These are phyloP conservation scores for Furcasterigmium sp. DNA, from an alignment of 2,329 filamentous ascomycete species.

Conservation along the genomic window DNA sequence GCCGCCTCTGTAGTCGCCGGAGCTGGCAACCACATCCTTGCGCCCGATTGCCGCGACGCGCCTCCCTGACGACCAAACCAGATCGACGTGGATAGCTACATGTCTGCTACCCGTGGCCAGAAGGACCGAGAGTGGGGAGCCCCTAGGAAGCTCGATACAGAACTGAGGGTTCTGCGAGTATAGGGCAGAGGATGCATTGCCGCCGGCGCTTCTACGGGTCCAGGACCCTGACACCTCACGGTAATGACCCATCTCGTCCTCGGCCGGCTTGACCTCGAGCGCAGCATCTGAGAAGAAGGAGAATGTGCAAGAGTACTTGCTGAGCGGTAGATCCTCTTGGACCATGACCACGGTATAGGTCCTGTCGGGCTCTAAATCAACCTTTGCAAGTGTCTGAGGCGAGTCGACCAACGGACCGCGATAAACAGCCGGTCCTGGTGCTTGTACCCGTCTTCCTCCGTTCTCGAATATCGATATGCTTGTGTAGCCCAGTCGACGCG, in stretches of 20 bases:
- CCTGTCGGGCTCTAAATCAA: conserved; percentile 37
- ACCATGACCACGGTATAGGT: conserved; percentile 62
- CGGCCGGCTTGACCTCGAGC: conserved; percentile 57
- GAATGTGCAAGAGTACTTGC: conserved; percentile 78
- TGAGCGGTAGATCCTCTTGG: conserved; percentile 70
- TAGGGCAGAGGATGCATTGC: conserved; percentile 68
- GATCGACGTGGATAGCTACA: conserved; percentile 75
- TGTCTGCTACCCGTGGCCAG: conserved; percentile 63
- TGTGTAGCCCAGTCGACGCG: conserved; percentile 70
- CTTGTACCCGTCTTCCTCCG: conserved; percentile 64
- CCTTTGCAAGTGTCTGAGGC: conserved; percentile 79
- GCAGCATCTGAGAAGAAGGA: conserved; percentile 69
- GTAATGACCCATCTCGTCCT: conserved; percentile 52
- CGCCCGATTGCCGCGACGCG: conserved; percentile 64
- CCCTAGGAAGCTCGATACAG: conserved; percentile 51
- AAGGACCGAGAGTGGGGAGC: conserved; percentile 64
- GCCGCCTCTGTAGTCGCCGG: conserved; percentile 82
- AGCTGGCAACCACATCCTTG: conserved; percentile 75
- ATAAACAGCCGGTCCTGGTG: conserved; percentile 66
- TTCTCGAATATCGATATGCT: conserved; percentile 77
- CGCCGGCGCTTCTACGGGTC: conserved; percentile 76
- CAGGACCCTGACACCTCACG: conserved; percentile 62
- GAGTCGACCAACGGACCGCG: conserved; percentile 89
- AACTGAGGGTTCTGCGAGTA: conserved; percentile 91
- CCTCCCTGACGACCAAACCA: conserved; percentile 72